Base-by-base conservation (phyloP, 306 rosid species). In the Inga oerstediana region DNA sequence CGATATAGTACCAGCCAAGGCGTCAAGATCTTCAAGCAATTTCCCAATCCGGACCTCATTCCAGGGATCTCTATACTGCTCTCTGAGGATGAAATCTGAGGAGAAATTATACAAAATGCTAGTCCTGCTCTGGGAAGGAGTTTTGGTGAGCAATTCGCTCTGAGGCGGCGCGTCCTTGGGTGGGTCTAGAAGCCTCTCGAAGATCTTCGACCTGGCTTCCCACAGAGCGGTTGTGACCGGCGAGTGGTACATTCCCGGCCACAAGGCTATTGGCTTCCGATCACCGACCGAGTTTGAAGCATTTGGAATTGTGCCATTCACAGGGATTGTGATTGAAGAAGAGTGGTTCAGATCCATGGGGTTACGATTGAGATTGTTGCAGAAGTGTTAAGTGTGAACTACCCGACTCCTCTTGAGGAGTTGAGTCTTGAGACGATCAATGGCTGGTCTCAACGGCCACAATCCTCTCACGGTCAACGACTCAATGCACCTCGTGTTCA, bases 181-280 rank as follows among this genome's bases (percentile, higher is more conserved):
- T 34, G 97, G 95, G 83, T 96, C 95, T 17, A 92, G 87, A 65
- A 93, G 89, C 81, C 89, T 85, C 87, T 92, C 99, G 44, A 93
- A 92, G 46, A 90, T 92, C 16, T 85, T 84, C 2, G 82, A 71
- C 87, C 98, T 85, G 0, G 98, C 97, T 64, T 94, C 97, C 99
- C 99, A 96, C 9, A 96, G 84, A 3, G 99, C 99, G 8, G 93
- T 83, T 1, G 99, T 94, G 52, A 96, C 99, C 27, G 99, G 97
- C 11, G 99, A 96, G 75, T 92, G 98, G 91, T 90, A 93, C 95
- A 94, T 94, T 71, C 98, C 99, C 0, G 98, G 98, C 99, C 99
- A 96, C 58, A 93, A 22, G 30, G 80, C 85, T 37, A 92, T 92
- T 35, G 98, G 98, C 78, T 90, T 91, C 65, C 92, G 87, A 72